A percentile compares a stretch with the other conserved stretches of the same genome.
Conservation (phyloP, 2,329 filamentous ascomycete species). For the Fusarium veterinarium region DNA sequence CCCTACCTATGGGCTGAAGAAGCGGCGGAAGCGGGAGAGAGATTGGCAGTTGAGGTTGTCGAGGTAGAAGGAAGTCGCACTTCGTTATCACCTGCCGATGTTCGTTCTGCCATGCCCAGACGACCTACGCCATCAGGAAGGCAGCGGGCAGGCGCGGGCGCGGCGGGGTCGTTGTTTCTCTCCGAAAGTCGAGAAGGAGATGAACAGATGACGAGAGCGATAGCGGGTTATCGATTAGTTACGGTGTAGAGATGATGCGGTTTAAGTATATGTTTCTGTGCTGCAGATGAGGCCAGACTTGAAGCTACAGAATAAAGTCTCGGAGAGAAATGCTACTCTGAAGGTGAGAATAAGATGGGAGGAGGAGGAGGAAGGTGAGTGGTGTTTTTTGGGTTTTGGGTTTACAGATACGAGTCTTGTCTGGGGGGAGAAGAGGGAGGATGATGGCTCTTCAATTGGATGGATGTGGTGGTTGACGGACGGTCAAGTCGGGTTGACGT, state of each 20-base stretch:
- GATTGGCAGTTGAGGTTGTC: conserved; percentile 47
- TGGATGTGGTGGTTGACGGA: conserved; percentile 27
- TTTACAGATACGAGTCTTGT: conserved; percentile 29
- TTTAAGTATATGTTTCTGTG: neutral
- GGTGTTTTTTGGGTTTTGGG: conserved; percentile 24
- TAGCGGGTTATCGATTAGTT: conserved; percentile 28
- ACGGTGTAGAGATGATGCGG: conserved; percentile 21
- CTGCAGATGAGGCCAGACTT: conserved; percentile 7
- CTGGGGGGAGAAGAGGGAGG: conserved; percentile 27
- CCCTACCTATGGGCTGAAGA: conserved; percentile 45
- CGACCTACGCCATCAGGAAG: conserved; percentile 73
- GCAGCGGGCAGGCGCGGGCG: conserved; percentile 50
- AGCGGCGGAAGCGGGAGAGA: conserved; percentile 37
- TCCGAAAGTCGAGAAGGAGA: conserved; percentile 33
- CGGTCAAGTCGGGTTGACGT: conserved; percentile 36
- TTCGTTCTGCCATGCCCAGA: conserved; percentile 74
- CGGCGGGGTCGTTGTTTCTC: conserved; percentile 41
- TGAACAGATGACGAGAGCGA: conserved; percentile 24
- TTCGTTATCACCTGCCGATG: conserved; percentile 65
- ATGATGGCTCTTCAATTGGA: conserved; percentile 28
- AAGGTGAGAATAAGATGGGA: conserved; percentile 9
- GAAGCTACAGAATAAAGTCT: conserved; percentile 15
- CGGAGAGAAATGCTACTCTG: conserved; percentile 8
- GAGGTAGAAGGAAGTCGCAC: conserved; percentile 62
- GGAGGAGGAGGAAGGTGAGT: conserved; percentile 23